These are phyloP conservation scores for Leptographium galeiforme DNA, from an alignment of 2,329 filamentous ascomycete genomes.

Conservation along the genomic window DNA sequence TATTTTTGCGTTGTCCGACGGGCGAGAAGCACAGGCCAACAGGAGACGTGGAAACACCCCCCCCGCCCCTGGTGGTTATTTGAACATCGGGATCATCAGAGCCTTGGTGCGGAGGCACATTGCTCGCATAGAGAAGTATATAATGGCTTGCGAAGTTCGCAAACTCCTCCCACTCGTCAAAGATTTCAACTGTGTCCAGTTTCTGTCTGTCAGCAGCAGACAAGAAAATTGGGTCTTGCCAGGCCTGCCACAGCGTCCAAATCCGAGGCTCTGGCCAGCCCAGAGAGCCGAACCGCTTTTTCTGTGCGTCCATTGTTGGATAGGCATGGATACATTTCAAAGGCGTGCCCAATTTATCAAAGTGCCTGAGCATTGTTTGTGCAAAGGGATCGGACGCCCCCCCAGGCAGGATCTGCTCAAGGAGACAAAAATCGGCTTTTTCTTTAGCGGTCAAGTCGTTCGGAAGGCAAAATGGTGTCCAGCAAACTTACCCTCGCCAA, in stretches of 20 bases:
- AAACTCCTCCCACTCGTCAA: constrained; percentile 96
- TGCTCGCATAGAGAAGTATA: constrained; percentile 58
- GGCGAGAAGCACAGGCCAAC: neutral
- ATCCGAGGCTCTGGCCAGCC: constrained; percentile 54
- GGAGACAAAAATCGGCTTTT: constrained; percentile 53
- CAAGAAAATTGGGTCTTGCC: constrained; percentile 58
- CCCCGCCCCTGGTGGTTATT: too few relatives aligned
- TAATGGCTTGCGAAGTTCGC: constrained; percentile 76
- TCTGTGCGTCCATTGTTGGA: constrained; percentile 51
- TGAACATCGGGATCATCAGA: neutral
- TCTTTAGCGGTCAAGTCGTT: neutral
- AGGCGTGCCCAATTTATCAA: constrained; percentile 65
- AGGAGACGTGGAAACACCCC: neutral
- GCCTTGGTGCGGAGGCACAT: neutral
- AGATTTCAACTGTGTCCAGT: constrained; percentile 63
- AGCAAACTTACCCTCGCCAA: constrained; percentile 49
- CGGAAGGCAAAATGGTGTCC: neutral
- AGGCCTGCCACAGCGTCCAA: constrained; percentile 69
- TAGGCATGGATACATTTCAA: constrained; percentile 63
- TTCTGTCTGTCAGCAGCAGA: constrained; percentile 40
- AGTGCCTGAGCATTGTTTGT: constrained; percentile 71
- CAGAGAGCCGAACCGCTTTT: constrained; percentile 49
- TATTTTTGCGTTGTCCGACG: constrained; percentile 16
- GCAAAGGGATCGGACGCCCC: constrained; percentile 73
- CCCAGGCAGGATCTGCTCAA: constrained; percentile 77